These are phyloP conservation scores for Eremothecium cymbalariae DNA, from an alignment of 1,139 yeast genomes.

Conservation along the genomic window DNA sequence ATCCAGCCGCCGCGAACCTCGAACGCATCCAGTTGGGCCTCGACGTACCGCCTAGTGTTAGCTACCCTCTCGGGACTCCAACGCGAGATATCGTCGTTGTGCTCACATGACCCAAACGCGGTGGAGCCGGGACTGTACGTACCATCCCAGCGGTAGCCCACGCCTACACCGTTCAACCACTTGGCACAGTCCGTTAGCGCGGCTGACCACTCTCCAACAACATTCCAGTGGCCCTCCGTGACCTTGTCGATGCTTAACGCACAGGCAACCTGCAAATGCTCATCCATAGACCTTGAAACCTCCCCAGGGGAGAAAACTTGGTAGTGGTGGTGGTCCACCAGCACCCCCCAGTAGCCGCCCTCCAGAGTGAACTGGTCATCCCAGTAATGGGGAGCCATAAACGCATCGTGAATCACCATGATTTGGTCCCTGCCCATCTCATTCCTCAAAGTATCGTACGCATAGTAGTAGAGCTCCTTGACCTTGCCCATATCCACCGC, in stretches of 20 bases:
- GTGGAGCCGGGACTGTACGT: no score
- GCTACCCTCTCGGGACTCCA: constrained; percentile 56
- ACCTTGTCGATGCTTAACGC: constrained; percentile 45
- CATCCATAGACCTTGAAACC: constrained; percentile 46
- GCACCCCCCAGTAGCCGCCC: constrained; percentile 52
- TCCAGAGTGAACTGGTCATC: constrained; percentile 40
- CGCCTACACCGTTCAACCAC: constrained; percentile 87
- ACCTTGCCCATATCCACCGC: constrained; percentile 50
- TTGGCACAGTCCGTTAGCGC: constrained; percentile 89
- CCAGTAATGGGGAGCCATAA: constrained; percentile 56
- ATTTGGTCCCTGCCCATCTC: constrained; percentile 27
- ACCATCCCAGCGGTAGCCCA: constrained; percentile 82
- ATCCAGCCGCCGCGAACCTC: constrained; percentile 74
- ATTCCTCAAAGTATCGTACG: constrained; percentile 33
- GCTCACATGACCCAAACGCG: constrained; percentile 66
- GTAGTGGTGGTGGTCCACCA: constrained; percentile 86
- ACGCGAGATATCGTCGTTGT: constrained; percentile 43
- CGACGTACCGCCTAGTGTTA: constrained; percentile 63
- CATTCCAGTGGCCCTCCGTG: constrained; percentile 61
- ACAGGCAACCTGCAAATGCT: constrained; percentile 60
- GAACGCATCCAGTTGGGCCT: constrained; percentile 84
- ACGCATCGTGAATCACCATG: constrained; percentile 43
- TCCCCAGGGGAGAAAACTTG: constrained; percentile 70
- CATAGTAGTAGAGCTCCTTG: constrained; percentile 43
- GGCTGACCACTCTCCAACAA: constrained; percentile 89